Evolutionary conservation across 1,284 basidiomycete species (phyloP).

Genomic region (Xerocomus nothofagi): DNA sequence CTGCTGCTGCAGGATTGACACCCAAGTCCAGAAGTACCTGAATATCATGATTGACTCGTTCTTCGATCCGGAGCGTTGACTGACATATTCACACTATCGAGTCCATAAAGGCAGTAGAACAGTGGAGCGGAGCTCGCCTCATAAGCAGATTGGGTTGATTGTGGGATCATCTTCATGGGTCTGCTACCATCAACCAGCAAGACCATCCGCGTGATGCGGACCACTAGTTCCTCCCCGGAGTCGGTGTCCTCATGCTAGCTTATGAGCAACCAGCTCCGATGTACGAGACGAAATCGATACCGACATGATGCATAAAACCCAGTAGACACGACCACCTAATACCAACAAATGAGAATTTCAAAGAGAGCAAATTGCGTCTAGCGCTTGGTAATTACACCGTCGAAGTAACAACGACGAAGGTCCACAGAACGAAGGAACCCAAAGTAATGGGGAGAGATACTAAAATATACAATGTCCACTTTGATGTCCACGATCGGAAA

Average conservation of each 20-base stretch:
- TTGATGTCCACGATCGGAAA: background rate
- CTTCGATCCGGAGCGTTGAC: background rate
- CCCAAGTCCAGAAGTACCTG: background rate
- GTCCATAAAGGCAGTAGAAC: background rate
- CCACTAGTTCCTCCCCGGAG: background rate
- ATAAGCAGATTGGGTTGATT: background rate
- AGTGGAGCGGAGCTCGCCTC: background rate
- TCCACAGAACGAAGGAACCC: background rate
- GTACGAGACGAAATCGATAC: background rate
- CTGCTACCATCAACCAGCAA: background rate
- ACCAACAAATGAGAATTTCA: constrained; percentile 1
- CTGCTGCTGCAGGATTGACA: background rate
- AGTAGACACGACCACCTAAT: constrained; percentile 7
- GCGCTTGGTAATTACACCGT: constrained; percentile 7
- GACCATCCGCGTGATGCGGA: background rate
- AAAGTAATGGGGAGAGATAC: background rate
- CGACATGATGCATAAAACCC: background rate
- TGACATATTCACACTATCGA: background rate
- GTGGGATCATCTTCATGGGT: background rate
- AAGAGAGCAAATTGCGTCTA: constrained; percentile 6
- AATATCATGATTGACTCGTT: background rate
- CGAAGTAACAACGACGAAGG: background rate
- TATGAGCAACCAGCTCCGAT: background rate
- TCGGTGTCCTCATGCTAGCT: background rate
- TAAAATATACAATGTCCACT: background rate